Conservation (phyloP, 371 early-diverging fungal genomes). For the Mortierella sp. region DNA sequence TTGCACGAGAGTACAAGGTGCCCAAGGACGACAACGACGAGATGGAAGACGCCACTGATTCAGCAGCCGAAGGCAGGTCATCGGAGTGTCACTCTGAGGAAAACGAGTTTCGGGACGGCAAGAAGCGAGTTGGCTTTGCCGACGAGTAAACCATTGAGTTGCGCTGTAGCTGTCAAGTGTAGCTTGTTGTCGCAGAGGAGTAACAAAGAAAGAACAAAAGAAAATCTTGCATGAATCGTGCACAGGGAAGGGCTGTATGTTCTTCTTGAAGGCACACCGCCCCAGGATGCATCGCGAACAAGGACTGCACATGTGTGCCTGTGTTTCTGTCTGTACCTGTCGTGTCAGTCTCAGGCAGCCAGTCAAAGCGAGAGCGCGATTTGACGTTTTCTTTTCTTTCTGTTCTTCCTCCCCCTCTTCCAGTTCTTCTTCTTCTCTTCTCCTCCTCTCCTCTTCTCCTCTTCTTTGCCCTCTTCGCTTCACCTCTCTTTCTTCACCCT, state of each 20-base stretch:
- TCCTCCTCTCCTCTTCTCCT: background rate
- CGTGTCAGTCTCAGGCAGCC: background rate
- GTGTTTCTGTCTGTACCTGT: background rate
- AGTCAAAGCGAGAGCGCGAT: background rate
- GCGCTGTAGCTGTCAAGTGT: background rate
- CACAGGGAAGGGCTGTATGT: background rate
- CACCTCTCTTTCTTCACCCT: no score
- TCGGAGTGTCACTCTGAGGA: background rate
- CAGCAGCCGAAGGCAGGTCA: background rate
- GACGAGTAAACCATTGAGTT: slow-evolving; percentile 7
- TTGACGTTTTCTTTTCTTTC: background rate
- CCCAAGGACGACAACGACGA: slow-evolving; percentile 17
- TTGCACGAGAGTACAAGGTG: slow-evolving; percentile 50
- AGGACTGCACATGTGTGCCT: background rate
- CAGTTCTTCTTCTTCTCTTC: background rate
- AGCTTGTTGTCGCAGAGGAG: background rate
- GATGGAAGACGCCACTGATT: background rate
- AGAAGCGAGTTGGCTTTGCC: slow-evolving; percentile 34
- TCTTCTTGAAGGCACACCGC: no score
- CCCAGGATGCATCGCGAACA: no score
- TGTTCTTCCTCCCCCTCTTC: background rate
- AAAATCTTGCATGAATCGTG: background rate
- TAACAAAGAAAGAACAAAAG: background rate
- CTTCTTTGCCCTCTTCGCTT: background rate
- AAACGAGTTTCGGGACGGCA: background rate